phyloP scores from a whole-genome alignment of 75 land plant species.

The Pinus tabuliformis region DNA sequence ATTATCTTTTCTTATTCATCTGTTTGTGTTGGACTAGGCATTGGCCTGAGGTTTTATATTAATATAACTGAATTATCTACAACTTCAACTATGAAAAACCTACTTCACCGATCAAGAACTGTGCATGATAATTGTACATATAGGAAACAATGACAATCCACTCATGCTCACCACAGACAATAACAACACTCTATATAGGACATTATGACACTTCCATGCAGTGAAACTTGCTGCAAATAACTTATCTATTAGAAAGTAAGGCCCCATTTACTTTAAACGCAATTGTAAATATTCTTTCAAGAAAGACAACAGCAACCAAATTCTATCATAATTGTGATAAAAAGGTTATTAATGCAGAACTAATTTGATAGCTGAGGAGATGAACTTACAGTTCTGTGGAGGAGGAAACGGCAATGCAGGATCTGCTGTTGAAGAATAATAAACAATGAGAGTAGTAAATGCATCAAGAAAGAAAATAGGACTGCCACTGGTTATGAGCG shows the following conservation, averaged over 20 bases:
- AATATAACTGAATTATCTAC: no score
- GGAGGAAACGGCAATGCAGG: slow-evolving; percentile 93
- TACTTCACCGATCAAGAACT: no score
- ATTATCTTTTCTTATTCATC: no score
- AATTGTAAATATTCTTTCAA: neutral
- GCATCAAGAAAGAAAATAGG: slow-evolving; percentile 98
- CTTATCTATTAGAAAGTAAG: neutral
- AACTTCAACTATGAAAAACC: no score
- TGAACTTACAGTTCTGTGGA: slow-evolving; percentile 92
- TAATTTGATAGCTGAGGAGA: neutral
- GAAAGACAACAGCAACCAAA: neutral
- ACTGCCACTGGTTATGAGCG: slow-evolving; percentile 90
- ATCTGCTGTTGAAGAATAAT: slow-evolving; percentile 93
- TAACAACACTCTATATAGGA: no score
- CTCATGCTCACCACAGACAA: no score
- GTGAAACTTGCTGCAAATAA: neutral
- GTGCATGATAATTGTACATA: no score
- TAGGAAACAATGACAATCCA: no score
- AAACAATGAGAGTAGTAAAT: slow-evolving; percentile 87
- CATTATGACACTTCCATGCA: no score
- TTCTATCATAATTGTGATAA: neutral
- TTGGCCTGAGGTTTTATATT: no score
- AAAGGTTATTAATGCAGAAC: neutral
- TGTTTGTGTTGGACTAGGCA: no score
- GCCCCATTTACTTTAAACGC: neutral